Conservation (phyloP, 495 filamentous ascomycete genomes). For the Podospora appendiculata region DNA sequence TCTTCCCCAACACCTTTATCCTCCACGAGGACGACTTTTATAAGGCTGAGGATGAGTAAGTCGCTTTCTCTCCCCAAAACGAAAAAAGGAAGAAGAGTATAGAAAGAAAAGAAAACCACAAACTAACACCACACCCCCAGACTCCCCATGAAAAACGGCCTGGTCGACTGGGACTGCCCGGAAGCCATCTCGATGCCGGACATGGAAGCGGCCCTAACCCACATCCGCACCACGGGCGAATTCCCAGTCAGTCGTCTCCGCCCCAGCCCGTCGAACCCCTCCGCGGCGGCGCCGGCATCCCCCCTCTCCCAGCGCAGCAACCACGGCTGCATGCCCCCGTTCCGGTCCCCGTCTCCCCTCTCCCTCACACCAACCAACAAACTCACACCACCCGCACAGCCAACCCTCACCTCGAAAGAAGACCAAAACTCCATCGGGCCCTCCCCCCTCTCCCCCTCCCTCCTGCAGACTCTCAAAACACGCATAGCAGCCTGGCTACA, state of each 20-base stretch:
- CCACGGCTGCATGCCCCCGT: constrained; percentile 9
- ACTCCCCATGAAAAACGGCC: constrained; percentile 42
- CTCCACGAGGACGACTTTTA: constrained; percentile 95
- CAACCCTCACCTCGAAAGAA: constrained; percentile 60
- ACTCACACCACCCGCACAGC: constrained; percentile 25
- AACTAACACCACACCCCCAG: constrained; percentile 15
- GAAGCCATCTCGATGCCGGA: constrained; percentile 60
- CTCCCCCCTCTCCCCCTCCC: constrained; percentile 33
- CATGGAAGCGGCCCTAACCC: constrained; percentile 50
- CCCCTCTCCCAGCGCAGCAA: constrained; percentile 13
- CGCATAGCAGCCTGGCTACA: constrained; percentile 34
- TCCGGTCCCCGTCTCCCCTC: constrained; percentile 7
- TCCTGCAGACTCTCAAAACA: constrained; percentile 28
- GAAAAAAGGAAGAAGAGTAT: no score
- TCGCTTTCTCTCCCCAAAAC: neutral
- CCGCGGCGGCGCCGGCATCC: no score
- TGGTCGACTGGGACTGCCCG: constrained; percentile 84
- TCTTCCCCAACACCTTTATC: constrained; percentile 68
- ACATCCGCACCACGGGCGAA: constrained; percentile 57
- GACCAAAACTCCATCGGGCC: constrained; percentile 60
- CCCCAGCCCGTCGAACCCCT: neutral
- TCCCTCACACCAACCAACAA: constrained; percentile 2
- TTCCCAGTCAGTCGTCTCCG: constrained; percentile 43
- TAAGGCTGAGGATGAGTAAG: constrained; percentile 60
- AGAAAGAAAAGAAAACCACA: no score